These are phyloP conservation scores for Linnemannia elongata DNA, from an alignment of 192 early-diverging fungal species.

Conservation along the genomic window DNA sequence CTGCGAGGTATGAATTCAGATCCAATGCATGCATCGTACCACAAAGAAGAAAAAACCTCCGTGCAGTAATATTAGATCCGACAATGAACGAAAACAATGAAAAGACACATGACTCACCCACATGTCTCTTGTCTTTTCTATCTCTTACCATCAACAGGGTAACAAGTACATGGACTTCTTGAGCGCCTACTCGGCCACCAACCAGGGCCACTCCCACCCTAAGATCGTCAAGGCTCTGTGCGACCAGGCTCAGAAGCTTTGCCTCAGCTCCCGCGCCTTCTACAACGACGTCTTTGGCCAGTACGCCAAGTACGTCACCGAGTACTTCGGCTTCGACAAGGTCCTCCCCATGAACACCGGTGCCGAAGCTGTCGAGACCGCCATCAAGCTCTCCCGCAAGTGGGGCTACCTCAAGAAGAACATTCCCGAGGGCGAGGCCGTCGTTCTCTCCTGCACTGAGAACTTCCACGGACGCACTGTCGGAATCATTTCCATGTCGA, in stretches of 20 bases:
- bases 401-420: slow-evolving; percentile 97
- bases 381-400: slow-evolving; percentile 96
- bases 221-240: slow-evolving; percentile 92
- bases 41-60: neutral
- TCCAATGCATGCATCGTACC: neutral
- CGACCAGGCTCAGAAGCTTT: slow-evolving; percentile 88
- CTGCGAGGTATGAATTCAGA: slow-evolving; percentile 71
- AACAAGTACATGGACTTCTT: slow-evolving; percentile 91
- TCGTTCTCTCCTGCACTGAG: slow-evolving; percentile 84
- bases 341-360: slow-evolving; percentile 99
- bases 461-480: slow-evolving; percentile 99
- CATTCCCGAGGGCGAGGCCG: slow-evolving; percentile 82
- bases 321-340: slow-evolving; percentile 98
- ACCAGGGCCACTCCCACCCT: slow-evolving; percentile 96
- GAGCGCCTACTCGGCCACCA: slow-evolving; percentile 87
- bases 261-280: slow-evolving; percentile 95
- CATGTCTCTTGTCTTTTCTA: neutral
- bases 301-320: slow-evolving; percentile 92
- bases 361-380: slow-evolving; percentile 98
- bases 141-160: slow-evolving; percentile 61
- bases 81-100: slow-evolving; percentile 65
- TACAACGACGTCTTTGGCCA: slow-evolving; percentile 94
- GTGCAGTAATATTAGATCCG: slow-evolving; percentile 14
- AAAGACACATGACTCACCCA: slow-evolving; percentile 69
- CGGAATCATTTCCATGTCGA: slow-evolving; percentile 94